These are phyloP conservation scores for Penicillium sp. DNA, from an alignment of 2,329 filamentous ascomycete genomes.

Conservation along the genomic window DNA sequence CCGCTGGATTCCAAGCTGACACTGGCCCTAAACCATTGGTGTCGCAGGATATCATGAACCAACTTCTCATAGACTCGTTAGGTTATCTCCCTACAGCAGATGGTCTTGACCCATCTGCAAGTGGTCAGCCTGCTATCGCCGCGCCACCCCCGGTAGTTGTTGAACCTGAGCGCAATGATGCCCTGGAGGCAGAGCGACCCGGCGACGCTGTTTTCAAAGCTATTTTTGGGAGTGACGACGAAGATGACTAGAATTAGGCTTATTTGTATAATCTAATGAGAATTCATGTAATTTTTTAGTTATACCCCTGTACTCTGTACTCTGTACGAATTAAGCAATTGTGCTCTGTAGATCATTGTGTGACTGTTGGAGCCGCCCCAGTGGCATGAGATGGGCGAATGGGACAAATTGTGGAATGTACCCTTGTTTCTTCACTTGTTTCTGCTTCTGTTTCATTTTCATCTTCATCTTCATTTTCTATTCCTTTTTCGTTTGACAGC, in stretches of 20 bases:
- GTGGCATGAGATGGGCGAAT: not conserved
- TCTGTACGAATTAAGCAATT: not conserved
- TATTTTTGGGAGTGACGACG: conserved; percentile 88
- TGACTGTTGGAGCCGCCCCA: not conserved
- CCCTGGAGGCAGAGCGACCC: conserved; percentile 70
- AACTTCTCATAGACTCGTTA: conserved; percentile 51
- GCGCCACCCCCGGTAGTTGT: conserved; percentile 42
- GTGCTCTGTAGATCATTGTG: conserved; percentile 1
- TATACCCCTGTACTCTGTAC: not conserved
- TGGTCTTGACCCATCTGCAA: conserved; percentile 25
- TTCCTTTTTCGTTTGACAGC: not conserved
- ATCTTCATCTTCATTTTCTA: not conserved
- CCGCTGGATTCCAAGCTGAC: conserved; percentile 34
- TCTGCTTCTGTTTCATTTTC: not conserved
- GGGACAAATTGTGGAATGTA: conserved; percentile 7
- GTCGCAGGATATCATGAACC: conserved; percentile 56
- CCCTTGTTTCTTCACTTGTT: not conserved
- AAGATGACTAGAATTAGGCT: conserved; percentile 54
- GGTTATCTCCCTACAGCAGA: conserved; percentile 24
- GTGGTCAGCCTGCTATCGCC: conserved; percentile 11
- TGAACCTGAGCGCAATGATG: conserved; percentile 74
- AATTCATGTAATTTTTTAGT: not conserved
- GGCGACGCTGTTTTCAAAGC: conserved; percentile 81
- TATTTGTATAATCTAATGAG: not conserved
- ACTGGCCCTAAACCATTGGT: conserved; percentile 49